Conservation (phyloP, 495 filamentous ascomycete species). For the Podospora conica region DNA sequence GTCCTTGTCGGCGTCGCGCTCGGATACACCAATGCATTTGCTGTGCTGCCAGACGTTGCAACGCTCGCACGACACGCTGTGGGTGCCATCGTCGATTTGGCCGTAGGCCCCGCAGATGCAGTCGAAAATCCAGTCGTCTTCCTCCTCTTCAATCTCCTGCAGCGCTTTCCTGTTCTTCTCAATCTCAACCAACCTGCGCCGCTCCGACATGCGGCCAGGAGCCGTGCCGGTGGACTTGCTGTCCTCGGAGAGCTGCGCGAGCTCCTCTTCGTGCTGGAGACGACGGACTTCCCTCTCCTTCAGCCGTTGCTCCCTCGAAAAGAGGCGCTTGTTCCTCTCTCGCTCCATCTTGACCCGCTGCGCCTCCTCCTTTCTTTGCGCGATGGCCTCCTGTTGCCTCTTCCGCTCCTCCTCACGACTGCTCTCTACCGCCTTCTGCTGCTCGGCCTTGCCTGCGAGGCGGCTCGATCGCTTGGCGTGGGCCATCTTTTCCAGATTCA, state of each 20-base stretch:
- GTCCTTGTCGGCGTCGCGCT: conserved; percentile 71
- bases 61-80: conserved; percentile 89
- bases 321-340: conserved; percentile 74
- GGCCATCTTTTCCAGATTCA: conserved; percentile 77
- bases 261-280: conserved; percentile 73
- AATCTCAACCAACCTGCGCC: conserved; percentile 70
- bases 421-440: conserved; percentile 66
- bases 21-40: conserved; percentile 74
- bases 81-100: conserved; percentile 85
- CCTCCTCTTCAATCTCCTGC: conserved; percentile 61
- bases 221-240: conserved; percentile 59
- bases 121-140: conserved; percentile 91
- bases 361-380: conserved; percentile 63
- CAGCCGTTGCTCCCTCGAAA: conserved; percentile 76
- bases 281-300: conserved; percentile 78
- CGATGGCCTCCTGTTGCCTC: conserved; percentile 55
- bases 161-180: conserved; percentile 69
- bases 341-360: conserved; percentile 59
- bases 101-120: conserved; percentile 87
- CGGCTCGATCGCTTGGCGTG: conserved; percentile 89
- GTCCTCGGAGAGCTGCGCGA: conserved; percentile 70
- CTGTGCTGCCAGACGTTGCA: conserved; percentile 98
- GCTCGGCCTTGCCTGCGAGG: conserved; percentile 72
- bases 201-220: conserved; percentile 65
- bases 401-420: conserved; percentile 66